Evolutionary conservation across 2,329 filamentous ascomycete species (phyloP), one percentile per base, ranked within the genome.

Genomic region (Sclerotinia subarctica): DNA sequence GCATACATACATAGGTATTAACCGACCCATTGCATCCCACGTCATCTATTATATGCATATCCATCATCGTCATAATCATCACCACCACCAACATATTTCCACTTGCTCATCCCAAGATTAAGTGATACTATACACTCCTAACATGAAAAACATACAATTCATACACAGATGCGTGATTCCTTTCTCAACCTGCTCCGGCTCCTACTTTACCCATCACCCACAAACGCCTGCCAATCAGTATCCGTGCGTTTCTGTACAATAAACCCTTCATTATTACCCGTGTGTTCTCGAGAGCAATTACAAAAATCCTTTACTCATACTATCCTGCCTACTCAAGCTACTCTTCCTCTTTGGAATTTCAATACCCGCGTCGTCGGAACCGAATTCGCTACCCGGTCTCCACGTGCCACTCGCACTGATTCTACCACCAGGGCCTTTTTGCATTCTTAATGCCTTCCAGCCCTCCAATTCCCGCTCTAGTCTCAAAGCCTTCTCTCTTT

Each of bases 381-480:
- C 77, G 42, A 77, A 76, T 56, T 78, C 78, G 71, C 70, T 68
- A 21, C 58, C 67, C 4, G 67, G 66, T 68, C 60, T 71, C 75
- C 72, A 76, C 7, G 58, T 68, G 3, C 69, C 72, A 65, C 67
- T 73, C 70, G 71, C 73, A 24, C 53, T 60, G 11, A 66, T 52
- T 73, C 65, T 70, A 73, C 73, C 71, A 71, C 69, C 60, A 32
- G 69, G 64, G 51, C 74, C 70, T 29, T 85, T 88, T 75, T 94
- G 91, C 70, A 87, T 82, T 46, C 90, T 83, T 38, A 94, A 80
- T 21, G 82, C 82, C 78, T 94, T 96, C 86, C 90, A 92, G 2
- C 88, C 88, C 73, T 96, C 93, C 11, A 97, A 79, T 79, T 98
- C 94, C 59, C 93, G 87, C 80, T 97, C 94, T n/a, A 98, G 82